These are phyloP conservation scores for Talaromyces sp. DNA, from an alignment of 2,329 filamentous ascomycete species.

Conservation along the genomic window DNA sequence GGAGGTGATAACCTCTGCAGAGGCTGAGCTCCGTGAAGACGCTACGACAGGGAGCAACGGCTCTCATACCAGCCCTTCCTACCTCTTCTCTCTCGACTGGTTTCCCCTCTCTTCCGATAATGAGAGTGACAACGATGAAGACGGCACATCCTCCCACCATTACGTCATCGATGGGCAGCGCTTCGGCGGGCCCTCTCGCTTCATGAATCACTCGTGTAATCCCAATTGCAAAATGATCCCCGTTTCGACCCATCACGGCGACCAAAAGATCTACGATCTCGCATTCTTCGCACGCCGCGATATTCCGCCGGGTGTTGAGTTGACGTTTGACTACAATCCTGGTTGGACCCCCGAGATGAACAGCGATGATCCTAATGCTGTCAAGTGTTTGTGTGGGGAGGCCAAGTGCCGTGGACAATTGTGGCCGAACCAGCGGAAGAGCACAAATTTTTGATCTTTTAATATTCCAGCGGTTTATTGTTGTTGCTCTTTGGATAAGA, in stretches of 20 bases:
- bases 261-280: conserved; percentile 43
- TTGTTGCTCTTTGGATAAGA: too few species aligned
- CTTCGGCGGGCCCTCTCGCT: conserved; percentile 42
- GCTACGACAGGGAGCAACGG: conserved; percentile 16
- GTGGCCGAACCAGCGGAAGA: conserved; percentile 41
- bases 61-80: conserved; percentile 32
- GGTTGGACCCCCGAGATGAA: conserved; percentile 22
- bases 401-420: conserved; percentile 43
- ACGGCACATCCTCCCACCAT: conserved; percentile 20
- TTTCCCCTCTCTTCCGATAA: conserved; percentile 19
- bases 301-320: conserved; percentile 41
- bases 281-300: conserved; percentile 46
- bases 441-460: conserved; percentile 20
- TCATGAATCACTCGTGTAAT: conserved; percentile 49
- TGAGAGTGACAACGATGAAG: conserved; percentile 26
- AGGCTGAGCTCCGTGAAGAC: conserved; percentile 39
- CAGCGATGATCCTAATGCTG: conserved; percentile 34
- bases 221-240: conserved; percentile 46
- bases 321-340: conserved; percentile 49
- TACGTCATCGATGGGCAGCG: conserved; percentile 45
- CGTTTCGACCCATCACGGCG: conserved; percentile 40
- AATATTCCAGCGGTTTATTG: neutral
- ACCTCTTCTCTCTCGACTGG: conserved; percentile 44
- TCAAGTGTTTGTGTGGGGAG: conserved; percentile 45
- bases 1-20: conserved; percentile 39